Base-by-base conservation (phyloP, 306 rosid genomes). In the Dicorynia guianensis region DNA sequence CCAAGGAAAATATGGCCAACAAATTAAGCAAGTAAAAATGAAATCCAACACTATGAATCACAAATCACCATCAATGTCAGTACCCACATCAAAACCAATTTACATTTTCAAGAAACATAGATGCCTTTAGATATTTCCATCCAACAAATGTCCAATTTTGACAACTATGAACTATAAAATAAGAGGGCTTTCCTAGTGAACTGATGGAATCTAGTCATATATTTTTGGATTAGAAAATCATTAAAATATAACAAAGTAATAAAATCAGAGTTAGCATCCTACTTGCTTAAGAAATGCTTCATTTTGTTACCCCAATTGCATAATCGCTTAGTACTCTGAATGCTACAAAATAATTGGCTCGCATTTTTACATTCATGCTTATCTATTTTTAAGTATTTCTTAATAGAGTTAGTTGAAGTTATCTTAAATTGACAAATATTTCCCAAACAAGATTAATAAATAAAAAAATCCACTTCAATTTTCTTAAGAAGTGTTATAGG, bases 261-360 rank as follows among this genome's bases (percentile, higher is more conserved):
- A 18, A 12, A 60, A 75, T 30, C 44, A 70, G 33, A 77, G 52
- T 52, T 40, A 39, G 76, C 58, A 69, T 77, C 64, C 73, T 57
- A 92, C 98, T 97, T 92, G 98, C 93, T 94, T 97, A 68, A 90
- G 80, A 87, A 90, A 94, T 46, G 90, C 83, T 81, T 94, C 98
- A 33, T 73, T 85, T 72, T 81, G 97, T 61, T n/a, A 81, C 74
- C 72, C 96, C 90, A 38, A 57, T 77, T 76, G 95, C 96, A 68
- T 83, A 92, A 69, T 63, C 87, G 84, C 95, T 85, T 54, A 94
- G 89, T 44, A 83, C 89, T 76, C 98, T 97, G 88, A 94, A 92
- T 59, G 92, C 97, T 19, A 96, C 91, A 79, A 90, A 94, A 70
- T 96, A 96, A 86, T 84, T 87, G 76, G 95, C 93, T 69, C 97